Evolutionary conservation across 1,284 basidiomycete genomes (phyloP).

Genomic region (Trichosporon sp.): DNA sequence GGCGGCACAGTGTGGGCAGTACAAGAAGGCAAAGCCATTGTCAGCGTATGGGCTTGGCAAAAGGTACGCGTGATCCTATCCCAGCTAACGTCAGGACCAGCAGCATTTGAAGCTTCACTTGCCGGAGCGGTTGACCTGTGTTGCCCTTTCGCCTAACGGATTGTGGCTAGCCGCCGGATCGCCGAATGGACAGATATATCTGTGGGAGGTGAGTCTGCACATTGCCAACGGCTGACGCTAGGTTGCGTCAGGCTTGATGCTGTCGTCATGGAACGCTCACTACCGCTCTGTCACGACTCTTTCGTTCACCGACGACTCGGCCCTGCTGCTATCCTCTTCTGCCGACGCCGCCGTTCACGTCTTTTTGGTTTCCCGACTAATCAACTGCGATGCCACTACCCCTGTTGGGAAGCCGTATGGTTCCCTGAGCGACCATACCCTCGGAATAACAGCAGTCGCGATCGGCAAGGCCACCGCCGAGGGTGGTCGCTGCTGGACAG

Average conservation of each 20-base stretch:
- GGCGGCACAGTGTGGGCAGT: slow-evolving; percentile 49
- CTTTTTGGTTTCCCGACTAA: slow-evolving; percentile 67
- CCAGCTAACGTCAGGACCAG: slow-evolving; percentile 63
- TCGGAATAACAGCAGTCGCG: slow-evolving; percentile 75
- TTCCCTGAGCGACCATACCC: slow-evolving; percentile 82
- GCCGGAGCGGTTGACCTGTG: slow-evolving; percentile 78
- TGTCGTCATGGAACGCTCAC: slow-evolving; percentile 88
- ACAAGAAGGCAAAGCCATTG: slow-evolving; percentile 50
- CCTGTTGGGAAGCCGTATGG: slow-evolving; percentile 61
- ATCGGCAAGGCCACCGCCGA: slow-evolving; percentile 57
- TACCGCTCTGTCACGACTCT: slow-evolving; percentile 82
- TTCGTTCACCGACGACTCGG: slow-evolving; percentile 75
- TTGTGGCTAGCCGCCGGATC: slow-evolving; percentile 82
- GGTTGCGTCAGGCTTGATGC: slow-evolving; percentile 82
- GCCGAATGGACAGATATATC: slow-evolving; percentile 76
- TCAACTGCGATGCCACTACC: slow-evolving; percentile 24
- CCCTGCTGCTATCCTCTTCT: slow-evolving; percentile 74
- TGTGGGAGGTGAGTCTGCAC: slow-evolving; percentile 79
- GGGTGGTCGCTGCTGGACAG: slow-evolving; percentile 57
- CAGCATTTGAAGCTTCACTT: slow-evolving; percentile 77
- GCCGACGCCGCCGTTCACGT: slow-evolving; percentile 84
- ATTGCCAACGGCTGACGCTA: slow-evolving; percentile 42
- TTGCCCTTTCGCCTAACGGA: slow-evolving; percentile 69
- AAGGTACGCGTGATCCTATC: slow-evolving; percentile 36
- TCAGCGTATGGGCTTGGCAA: slow-evolving; percentile 52